Base-by-base conservation (phyloP, 768 basidiomycete species). In the Amanita rubescens region DNA sequence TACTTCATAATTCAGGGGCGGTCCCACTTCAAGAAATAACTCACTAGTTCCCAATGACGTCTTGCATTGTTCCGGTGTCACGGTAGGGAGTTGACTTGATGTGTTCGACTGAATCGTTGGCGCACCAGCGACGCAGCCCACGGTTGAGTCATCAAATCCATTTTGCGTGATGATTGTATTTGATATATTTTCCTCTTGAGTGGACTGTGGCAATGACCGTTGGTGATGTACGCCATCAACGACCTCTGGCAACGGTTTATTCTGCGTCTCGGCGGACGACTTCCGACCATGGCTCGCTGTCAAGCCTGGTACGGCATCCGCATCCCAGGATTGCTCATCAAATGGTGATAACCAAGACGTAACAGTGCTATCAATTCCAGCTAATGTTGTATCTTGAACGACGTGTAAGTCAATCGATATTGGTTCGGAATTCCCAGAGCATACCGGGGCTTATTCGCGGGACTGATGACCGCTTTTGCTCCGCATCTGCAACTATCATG, bases 311-410 rank as follows among this genome's bases (percentile, higher is more conserved):
- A 52, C 51, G 15, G 41, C 39, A 34, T 52, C 51, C 10, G 41
- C 39, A 35, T 52, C 51, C 51, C 51, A 52, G 27, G 11, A 44
- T 24, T n/a, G 38, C 6, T 52, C 51, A 32, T 52, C 51, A 20
- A 52, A 52, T 6, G 51, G 17, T 14, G 51, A 39, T 33, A 52
- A 52, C 51, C 51, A 52, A 20, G 51, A 42, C n/a, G 27, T 51
- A 12, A 41, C 27, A 7, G 35, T 37, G 17, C 22, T 41, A 24
- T 51, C 49, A 32, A 25, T 32, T n/a, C 15, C 49, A n/a, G 30
- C 39, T 33, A 32, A 19, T 22, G 30, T 32, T 32, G 39, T 22
- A 41, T 15, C 37, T 41, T 24, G 5, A 24, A 41, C 5, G 17
- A 22, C 19, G 19, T n/a, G 25, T 46, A 15, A 46, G 27, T 30